Evolutionary conservation across 1,284 basidiomycete species (phyloP).

Genomic region (Cryptococcus neoformans): DNA sequence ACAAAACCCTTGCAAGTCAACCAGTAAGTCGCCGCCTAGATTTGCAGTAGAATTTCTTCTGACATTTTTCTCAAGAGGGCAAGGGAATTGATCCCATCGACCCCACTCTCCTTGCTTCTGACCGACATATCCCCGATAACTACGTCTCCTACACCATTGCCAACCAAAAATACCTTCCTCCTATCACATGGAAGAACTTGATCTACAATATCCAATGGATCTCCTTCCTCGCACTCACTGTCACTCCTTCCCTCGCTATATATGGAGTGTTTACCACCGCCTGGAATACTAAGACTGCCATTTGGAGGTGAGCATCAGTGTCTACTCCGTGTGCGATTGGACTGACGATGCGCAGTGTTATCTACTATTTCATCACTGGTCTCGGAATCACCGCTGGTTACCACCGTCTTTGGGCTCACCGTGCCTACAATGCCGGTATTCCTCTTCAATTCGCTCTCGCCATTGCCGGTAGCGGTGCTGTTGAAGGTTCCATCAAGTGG

Average conservation of each 20-base stretch:
- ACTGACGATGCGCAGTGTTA: conserved; percentile 43
- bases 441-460: conserved; percentile 77
- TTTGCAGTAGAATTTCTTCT: not conserved
- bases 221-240: conserved; percentile 67
- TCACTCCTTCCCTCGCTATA: conserved; percentile 68
- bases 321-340: not conserved
- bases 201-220: conserved; percentile 71
- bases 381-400: conserved; percentile 71
- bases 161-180: conserved; percentile 68
- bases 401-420: conserved; percentile 90
- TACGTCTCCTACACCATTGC: conserved; percentile 82
- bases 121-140: conserved; percentile 71
- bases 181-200: conserved; percentile 67
- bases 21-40: conserved; percentile 9
- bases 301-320: conserved; percentile 56
- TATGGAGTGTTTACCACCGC: conserved; percentile 62
- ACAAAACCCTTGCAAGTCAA: conserved; percentile 8
- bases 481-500: conserved; percentile 90
- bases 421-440: conserved; percentile 80
- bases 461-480: conserved; percentile 75
- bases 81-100: conserved; percentile 21
- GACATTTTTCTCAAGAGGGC: not conserved
- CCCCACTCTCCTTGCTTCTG: conserved; percentile 24
- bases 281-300: conserved; percentile 64
- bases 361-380: conserved; percentile 84